phyloP scores from a whole-genome alignment of 306 rosid species.

The Vigna reflexopilosa region DNA sequence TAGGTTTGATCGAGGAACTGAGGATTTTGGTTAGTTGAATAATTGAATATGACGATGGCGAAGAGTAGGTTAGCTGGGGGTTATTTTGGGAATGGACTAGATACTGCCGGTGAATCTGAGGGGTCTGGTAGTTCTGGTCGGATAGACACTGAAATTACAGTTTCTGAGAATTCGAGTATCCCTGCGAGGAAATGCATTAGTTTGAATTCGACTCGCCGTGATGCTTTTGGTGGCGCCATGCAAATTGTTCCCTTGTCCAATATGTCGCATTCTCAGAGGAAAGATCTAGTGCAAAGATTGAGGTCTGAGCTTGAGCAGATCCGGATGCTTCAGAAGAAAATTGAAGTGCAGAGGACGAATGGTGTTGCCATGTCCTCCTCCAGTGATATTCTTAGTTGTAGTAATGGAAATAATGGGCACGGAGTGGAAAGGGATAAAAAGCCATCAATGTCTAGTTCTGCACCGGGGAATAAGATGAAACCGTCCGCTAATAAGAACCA shows the following conservation, averaged over 20 bases:
- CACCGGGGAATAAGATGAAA: slow-evolving; percentile 46
- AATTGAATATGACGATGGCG: slow-evolving; percentile 45
- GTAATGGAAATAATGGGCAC: slow-evolving; percentile 58
- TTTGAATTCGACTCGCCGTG: slow-evolving; percentile 54
- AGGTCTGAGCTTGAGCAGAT: slow-evolving; percentile 74
- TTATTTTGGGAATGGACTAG: slow-evolving; percentile 58
- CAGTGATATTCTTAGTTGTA: slow-evolving; percentile 77
- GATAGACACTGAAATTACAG: slow-evolving; percentile 68
- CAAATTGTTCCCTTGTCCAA: slow-evolving; percentile 68
- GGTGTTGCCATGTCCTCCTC: slow-evolving; percentile 70
- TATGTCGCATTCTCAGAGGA: slow-evolving; percentile 56
- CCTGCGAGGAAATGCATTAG: slow-evolving; percentile 69
- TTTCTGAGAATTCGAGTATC: slow-evolving; percentile 70
- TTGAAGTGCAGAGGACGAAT: slow-evolving; percentile 60
- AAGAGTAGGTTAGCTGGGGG: slow-evolving; percentile 66
- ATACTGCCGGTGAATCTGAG: slow-evolving; percentile 72
- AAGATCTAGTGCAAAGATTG: slow-evolving; percentile 59
- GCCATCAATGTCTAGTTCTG: slow-evolving; percentile 48
- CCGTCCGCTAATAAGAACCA: slow-evolving; percentile 39
- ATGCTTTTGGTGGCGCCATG: slow-evolving; percentile 52
- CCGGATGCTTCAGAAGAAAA: slow-evolving; percentile 65
- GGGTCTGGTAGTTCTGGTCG: slow-evolving; percentile 83
- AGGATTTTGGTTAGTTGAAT: slow-evolving; percentile 15
- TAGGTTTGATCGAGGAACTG: slow-evolving; percentile 10
- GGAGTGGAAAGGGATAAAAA: slow-evolving; percentile 51